Conservation (phyloP, 176 grass and related monocot species). For the Carex parvula region DNA sequence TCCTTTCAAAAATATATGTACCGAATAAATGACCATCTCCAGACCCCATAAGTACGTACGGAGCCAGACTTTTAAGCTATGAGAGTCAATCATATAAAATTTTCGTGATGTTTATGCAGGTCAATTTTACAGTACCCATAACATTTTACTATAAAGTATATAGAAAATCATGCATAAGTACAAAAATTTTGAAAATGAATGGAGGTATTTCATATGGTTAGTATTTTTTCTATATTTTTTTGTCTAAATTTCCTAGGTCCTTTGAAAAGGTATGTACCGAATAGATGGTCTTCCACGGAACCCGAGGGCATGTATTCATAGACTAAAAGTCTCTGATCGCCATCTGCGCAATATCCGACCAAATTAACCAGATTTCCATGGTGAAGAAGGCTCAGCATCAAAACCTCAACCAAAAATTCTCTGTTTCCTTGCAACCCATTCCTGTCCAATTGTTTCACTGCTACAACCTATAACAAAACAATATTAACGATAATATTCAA, state of each 20-base stretch:
- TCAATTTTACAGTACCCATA: too few species aligned
- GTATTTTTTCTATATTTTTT: neutral
- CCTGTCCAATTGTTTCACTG: constrained; percentile 93
- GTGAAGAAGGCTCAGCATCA: constrained; percentile 83
- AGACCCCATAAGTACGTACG: too few species aligned
- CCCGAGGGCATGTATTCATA: constrained; percentile 67
- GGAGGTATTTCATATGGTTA: neutral
- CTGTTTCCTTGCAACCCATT: constrained; percentile 81
- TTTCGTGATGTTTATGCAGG: too few species aligned
- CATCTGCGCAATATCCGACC: constrained; percentile 84
- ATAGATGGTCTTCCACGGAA: constrained; percentile 70
- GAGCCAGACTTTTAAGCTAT: too few species aligned
- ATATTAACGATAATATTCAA: neutral
- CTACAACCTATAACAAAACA: constrained; percentile 43
- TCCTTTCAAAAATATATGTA: too few species aligned
- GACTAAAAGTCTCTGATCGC: constrained; percentile 84
- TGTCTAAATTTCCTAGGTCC: neutral
- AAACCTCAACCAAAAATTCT: constrained; percentile 73
- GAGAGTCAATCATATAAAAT: too few species aligned
- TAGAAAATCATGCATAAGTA: too few species aligned
- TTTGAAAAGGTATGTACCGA: constrained; percentile 36
- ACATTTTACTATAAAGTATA: too few species aligned
- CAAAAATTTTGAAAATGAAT: too few species aligned
- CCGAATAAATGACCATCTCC: too few species aligned
- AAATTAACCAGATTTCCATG: constrained; percentile 81